Evolutionary conservation across 352 stramenopile species (phyloP).

Genomic region (Phytophthora melonis): DNA sequence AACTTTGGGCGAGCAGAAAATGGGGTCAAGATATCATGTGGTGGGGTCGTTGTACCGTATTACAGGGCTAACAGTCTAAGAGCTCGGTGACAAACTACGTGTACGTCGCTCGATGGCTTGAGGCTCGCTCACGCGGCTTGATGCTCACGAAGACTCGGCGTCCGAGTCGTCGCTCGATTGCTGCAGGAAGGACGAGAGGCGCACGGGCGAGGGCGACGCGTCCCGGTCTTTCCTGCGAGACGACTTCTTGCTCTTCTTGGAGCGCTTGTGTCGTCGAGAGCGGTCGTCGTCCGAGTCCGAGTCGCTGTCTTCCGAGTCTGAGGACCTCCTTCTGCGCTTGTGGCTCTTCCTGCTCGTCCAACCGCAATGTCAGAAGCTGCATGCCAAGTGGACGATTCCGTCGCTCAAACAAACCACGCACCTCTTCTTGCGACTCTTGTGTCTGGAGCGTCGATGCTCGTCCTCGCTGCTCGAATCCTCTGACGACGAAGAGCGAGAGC

Average conservation of each 20-base stretch:
- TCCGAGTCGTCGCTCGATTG: slow-evolving; percentile 46
- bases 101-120: not conserved
- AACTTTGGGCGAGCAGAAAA: slow-evolving; percentile 22
- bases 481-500: slow-evolving; percentile 57
- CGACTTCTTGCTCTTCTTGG: slow-evolving; percentile 55
- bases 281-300: slow-evolving; percentile 42
- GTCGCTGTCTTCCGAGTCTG: slow-evolving; percentile 49
- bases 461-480: slow-evolving; percentile 66
- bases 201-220: slow-evolving; percentile 68
- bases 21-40: slow-evolving; percentile 24
- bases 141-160: slow-evolving; percentile 22
- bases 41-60: slow-evolving; percentile 18
- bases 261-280: slow-evolving; percentile 43
- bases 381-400: not conserved
- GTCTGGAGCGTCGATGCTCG: slow-evolving; percentile 54
- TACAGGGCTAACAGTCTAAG: slow-evolving; percentile 32
- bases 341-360: slow-evolving; percentile 59
- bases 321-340: slow-evolving; percentile 64
- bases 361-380: slow-evolving; percentile 25
- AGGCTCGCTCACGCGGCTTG: not conserved
- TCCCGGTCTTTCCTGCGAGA: slow-evolving; percentile 51
- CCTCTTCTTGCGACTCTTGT: slow-evolving; percentile 84
- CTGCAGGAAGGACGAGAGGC: slow-evolving; percentile 94
- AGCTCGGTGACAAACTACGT: slow-evolving; percentile 1
- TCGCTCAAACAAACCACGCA: slow-evolving; percentile 34